Base-by-base conservation (phyloP, 164 flowering plant species). In the Tetracentron sinense region DNA sequence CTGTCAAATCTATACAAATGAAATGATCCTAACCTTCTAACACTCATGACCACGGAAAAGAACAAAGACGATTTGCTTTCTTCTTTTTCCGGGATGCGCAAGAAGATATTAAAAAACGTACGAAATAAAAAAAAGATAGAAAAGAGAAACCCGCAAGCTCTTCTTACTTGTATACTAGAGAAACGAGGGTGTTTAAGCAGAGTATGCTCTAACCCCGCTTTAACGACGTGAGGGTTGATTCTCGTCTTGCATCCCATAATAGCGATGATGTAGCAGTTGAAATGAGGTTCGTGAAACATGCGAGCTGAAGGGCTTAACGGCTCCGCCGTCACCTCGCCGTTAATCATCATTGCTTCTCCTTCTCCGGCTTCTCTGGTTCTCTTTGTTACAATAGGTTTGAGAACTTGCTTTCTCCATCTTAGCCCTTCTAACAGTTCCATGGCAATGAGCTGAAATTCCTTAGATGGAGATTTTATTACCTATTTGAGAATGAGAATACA, bases 281-380 rank as follows among this genome's bases (percentile, higher is more conserved):
- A 75, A 46, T 62, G 55, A 0, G 79, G 82, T 56, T 69, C 76
- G 22, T 76, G 83, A 55, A 85, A 82, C 68, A 82, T 20, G 22
- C 66, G 68, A 25, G 82, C 73, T 20, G 71, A 64, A 3, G 89
- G 89, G 46, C 86, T 84, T 27, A 82, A 30, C n/a, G 82, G 82
- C 62, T 77, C 73, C 26, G 53, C 72, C 10, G 72, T 76, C 26
- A 44, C 47, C 20, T 30, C 55, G n/a, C n/a, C n/a, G n/a, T n/a
- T n/a, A n/a, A n/a, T n/a, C n/a, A n/a, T n/a, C n/a, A n/a, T n/a
- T 23, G 17, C 27, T 1, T 14, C 58, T 62, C 35, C 38, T 19
- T 20, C 42, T 29, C 30, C 42, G 30, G 19, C 12, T n/a, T 29
- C 55, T 52, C 4, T 19, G 10, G 15, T 25, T 10, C 15, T 52